phyloP scores from a whole-genome alignment of 1,284 basidiomycete species.

The Xanthoconium separans region DNA sequence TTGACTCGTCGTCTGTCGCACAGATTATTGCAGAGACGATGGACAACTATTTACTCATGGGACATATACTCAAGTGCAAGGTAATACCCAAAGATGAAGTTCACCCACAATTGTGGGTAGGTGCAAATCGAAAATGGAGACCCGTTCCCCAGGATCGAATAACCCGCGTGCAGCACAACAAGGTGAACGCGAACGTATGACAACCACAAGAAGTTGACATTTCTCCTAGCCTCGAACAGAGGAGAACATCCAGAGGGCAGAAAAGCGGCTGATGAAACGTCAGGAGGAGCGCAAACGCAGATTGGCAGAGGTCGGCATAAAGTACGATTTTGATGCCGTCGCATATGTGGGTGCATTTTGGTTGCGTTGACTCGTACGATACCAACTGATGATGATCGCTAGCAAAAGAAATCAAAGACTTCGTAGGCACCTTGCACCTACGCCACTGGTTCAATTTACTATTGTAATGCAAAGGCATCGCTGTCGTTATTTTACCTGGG shows the following conservation, averaged over 20 bases:
- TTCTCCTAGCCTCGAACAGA: conserved; percentile 66
- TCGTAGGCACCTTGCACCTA: conserved; percentile 8
- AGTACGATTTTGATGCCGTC: conserved; percentile 81
- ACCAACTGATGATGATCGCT: not conserved
- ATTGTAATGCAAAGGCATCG: not conserved
- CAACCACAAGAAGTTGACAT: not conserved
- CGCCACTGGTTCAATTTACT: not conserved
- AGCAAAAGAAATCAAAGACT: conserved; percentile 33
- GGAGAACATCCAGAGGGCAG: conserved; percentile 67
- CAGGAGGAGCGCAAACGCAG: conserved; percentile 80
- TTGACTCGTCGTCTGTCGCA: conserved; percentile 86
- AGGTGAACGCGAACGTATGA: conserved; percentile 48
- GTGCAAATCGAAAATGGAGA: conserved; percentile 92
- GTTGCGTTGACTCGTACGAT: not conserved
- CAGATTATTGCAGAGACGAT: conserved; percentile 97
- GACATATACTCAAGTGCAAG: conserved; percentile 89
- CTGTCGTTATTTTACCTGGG: not conserved
- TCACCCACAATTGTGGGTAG: conserved; percentile 94
- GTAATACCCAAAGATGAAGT: conserved; percentile 85
- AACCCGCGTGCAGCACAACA: conserved; percentile 76
- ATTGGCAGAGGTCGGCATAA: conserved; percentile 81
- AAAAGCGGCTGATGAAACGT: conserved; percentile 73
- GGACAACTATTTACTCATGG: conserved; percentile 97
- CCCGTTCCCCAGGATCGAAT: conserved; percentile 74
- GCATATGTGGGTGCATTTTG: conserved; percentile 56